Evolutionary conservation across 2,329 filamentous ascomycete species (phyloP), one percentile per base, ranked within the genome.

Genomic region (Bipolaris bicolor): DNA sequence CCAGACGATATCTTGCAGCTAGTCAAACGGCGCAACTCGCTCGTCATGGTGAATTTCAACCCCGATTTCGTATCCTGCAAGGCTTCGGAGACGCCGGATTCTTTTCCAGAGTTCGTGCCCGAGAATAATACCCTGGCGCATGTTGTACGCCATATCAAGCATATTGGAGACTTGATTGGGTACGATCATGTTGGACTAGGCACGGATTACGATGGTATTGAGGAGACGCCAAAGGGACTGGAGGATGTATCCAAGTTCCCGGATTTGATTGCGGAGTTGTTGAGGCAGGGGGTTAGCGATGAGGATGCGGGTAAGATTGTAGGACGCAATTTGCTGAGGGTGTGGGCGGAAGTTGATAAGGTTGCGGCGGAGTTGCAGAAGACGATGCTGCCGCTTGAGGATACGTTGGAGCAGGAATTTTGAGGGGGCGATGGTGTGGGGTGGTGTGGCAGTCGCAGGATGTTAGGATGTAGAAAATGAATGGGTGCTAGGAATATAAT

Each of bases 41-140:
- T 98, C 9, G 90, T 97, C 51, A 96, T 97, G 92, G 86, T 97
- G 61, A 97, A 96, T 74, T 96, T 97, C 70, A 81, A 85, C 15
- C 91, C 92, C 0, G 87, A 88, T 16, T 97, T 97, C 74, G 86
- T 97, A 60, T 90, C 88, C 26, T 97, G 93, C 74, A 80, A 83
- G 1, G 82, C 85, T 9, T 79, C 83, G 1, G 81, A 84, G 31
- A 80, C 83, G 3, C 78, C 82, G 15, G 84, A 85, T 40, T 90
- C 89, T 0, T 71, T 96, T 5, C 91, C 92, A 0, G 83, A 88
- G 13, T 84, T 84, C 55, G 86, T 89, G 49, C 84, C 87, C 0
- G 79, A 81, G 49, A 89, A 93, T 62, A 86, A 87, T 7, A 96
- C 91, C 0, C 76, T 98, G 34, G 82, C 82, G 20, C 90, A 93